Evolutionary conservation across 2,329 filamentous ascomycete species (phyloP).

Genomic region (Emmonsia crescens): DNA sequence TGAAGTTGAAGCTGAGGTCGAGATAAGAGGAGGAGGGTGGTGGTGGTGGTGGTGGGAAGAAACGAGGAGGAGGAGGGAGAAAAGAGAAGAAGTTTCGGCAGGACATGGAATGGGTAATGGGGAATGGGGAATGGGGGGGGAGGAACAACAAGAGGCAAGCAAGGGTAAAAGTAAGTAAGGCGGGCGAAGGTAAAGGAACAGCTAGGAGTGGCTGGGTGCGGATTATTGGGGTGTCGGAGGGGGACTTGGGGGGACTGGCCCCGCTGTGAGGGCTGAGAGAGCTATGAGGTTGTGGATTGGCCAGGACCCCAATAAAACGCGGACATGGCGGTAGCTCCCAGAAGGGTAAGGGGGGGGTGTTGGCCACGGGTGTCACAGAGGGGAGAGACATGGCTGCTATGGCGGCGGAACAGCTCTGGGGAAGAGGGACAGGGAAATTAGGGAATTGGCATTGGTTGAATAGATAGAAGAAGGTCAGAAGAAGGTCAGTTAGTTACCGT

Average conservation of each 20-base stretch:
- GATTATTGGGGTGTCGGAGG: not conserved
- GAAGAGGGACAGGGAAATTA: too few species aligned
- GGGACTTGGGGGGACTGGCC: too few species aligned
- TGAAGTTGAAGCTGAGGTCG: constrained; percentile 18
- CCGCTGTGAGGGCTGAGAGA: not conserved
- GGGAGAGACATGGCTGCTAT: too few species aligned
- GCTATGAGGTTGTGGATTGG: too few species aligned
- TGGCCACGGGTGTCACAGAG: too few species aligned
- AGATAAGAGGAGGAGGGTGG: not conserved
- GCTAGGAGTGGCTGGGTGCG: not conserved
- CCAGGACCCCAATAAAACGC: not conserved
- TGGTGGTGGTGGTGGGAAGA: constrained; percentile 10
- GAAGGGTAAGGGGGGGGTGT: not conserved
- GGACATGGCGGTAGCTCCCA: not conserved
- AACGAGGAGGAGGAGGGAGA: constrained; percentile 18
- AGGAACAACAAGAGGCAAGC: constrained; percentile 14
- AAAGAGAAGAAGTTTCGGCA: constrained; percentile 22
- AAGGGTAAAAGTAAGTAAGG: too few species aligned
- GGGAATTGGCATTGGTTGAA: too few species aligned
- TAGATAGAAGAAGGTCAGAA: too few species aligned
- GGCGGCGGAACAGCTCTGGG: too few species aligned
- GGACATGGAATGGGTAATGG: constrained; percentile 16
- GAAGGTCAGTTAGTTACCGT: too few species aligned
- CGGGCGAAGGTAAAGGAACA: not conserved
- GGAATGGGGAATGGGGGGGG: constrained; percentile 25